Conservation (phyloP, 2,329 filamentous ascomycete species). For the Colletotrichum sojae region DNA sequence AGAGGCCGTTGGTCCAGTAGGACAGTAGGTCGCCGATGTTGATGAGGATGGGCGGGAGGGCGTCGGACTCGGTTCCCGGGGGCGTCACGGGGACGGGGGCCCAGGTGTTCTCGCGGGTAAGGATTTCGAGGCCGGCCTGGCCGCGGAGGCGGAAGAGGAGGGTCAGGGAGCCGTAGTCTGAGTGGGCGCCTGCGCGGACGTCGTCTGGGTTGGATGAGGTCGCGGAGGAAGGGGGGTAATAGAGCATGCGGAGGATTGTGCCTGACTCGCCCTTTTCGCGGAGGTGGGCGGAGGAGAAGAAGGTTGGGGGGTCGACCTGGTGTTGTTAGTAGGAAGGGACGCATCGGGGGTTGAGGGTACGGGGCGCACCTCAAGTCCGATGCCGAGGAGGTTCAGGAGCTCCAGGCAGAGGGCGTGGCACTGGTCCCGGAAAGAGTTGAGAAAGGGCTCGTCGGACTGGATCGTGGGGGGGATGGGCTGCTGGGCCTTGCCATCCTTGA, state of each 20-base stretch:
- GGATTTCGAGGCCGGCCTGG: conserved; percentile 89
- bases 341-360: conserved; percentile 23
- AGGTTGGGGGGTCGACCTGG: conserved; percentile 63
- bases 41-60: conserved; percentile 83
- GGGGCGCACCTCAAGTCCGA: conserved; percentile 76
- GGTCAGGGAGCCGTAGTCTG: conserved; percentile 83
- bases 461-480: conserved; percentile 83
- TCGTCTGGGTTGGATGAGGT: conserved; percentile 66
- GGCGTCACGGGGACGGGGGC: conserved; percentile 78
- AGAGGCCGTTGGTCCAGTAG: conserved; percentile 91
- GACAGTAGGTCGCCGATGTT: conserved; percentile 79
- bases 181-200: conserved; percentile 91
- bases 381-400: conserved; percentile 82
- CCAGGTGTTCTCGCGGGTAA: conserved; percentile 70
- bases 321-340: conserved; percentile 22
- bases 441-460: conserved; percentile 68
- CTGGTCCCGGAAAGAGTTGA: conserved; percentile 76
- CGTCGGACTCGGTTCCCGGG: conserved; percentile 69
- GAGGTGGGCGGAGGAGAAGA: conserved; percentile 69
- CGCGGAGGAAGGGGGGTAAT: conserved; percentile 72
- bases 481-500: conserved; percentile 75
- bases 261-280: conserved; percentile 62
- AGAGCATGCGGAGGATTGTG: conserved; percentile 78
- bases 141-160: conserved; percentile 89
- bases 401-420: conserved; percentile 82